A percentile compares a stretch with the other conserved stretches of the same genome.
phyloP scores from a whole-genome alignment of 371 early-diverging fungal species.

The Mortierella sp. region DNA sequence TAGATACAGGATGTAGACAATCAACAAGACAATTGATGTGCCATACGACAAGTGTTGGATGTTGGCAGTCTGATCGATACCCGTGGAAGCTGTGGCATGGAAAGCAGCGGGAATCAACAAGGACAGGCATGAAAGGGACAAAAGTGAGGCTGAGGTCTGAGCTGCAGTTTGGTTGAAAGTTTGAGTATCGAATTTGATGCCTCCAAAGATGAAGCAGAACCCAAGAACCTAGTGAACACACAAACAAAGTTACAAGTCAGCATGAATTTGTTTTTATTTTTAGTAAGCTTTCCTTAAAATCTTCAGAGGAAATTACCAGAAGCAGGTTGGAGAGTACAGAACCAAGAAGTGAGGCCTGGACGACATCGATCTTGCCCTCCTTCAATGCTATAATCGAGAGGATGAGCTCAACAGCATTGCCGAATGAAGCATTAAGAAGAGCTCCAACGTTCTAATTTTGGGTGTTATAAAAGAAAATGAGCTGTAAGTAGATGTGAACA shows the following conservation, averaged over 20 bases:
- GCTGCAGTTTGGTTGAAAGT: slow-evolving; percentile 83
- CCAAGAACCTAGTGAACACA: slow-evolving; percentile 62
- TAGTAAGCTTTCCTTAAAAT: not conserved
- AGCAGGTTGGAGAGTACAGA: slow-evolving; percentile 90
- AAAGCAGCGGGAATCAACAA: slow-evolving; percentile 87
- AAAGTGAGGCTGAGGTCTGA: slow-evolving; percentile 82
- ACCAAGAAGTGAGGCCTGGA: slow-evolving; percentile 89
- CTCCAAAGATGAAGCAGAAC: slow-evolving; percentile 86
- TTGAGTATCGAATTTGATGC: slow-evolving; percentile 75
- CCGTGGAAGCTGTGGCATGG: slow-evolving; percentile 65
- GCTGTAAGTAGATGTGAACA: not conserved
- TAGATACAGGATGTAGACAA: slow-evolving; percentile 81
- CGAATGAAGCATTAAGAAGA: slow-evolving; percentile 88
- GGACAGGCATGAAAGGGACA: slow-evolving; percentile 81
- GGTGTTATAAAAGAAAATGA: not conserved
- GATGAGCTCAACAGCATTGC: slow-evolving; percentile 89
- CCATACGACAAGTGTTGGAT: slow-evolving; percentile 77
- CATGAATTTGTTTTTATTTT: not conserved
- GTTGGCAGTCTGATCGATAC: slow-evolving; percentile 57
- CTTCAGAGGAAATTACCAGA: slow-evolving; percentile 53
- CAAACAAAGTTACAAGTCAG: not conserved
- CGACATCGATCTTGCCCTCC: slow-evolving; percentile 83
- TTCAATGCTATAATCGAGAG: slow-evolving; percentile 84
- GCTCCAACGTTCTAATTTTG: slow-evolving; percentile 81
- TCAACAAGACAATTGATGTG: slow-evolving; percentile 80